Conservation (phyloP, 495 filamentous ascomycete genomes). For the Pyronema domesticum region DNA sequence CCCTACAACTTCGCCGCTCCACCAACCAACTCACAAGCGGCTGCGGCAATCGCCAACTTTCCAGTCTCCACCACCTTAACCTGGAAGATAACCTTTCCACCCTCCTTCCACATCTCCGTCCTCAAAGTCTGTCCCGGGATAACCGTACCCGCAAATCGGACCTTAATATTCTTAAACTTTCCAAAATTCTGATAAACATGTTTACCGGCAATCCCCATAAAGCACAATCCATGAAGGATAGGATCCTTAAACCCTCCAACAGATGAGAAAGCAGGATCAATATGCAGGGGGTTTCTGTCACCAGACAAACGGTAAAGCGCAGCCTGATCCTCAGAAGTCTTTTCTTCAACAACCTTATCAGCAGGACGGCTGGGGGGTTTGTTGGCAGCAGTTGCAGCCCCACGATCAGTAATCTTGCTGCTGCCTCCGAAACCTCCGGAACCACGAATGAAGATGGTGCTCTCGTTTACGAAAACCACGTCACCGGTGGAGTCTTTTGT, state of each 20-base stretch:
- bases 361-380: slow-evolving; percentile 57
- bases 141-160: slow-evolving; percentile 84
- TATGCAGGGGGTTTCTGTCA: slow-evolving; percentile 85
- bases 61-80: slow-evolving; percentile 89
- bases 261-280: slow-evolving; percentile 87
- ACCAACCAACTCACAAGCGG: slow-evolving; percentile 64
- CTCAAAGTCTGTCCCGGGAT: slow-evolving; percentile 81
- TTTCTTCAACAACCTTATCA: slow-evolving; percentile 71
- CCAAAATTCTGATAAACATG: slow-evolving; percentile 74
- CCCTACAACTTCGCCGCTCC: slow-evolving; percentile 11
- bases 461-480: slow-evolving; percentile 93
- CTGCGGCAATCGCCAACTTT: slow-evolving; percentile 75
- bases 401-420: slow-evolving; percentile 59
- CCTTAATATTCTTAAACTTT: slow-evolving; percentile 83
- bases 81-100: slow-evolving; percentile 78
- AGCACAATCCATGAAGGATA: slow-evolving; percentile 91
- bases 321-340: slow-evolving; percentile 84
- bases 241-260: slow-evolving; percentile 90
- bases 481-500: slow-evolving; percentile 66
- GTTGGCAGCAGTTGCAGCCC: slow-evolving; percentile 60
- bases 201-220: slow-evolving; percentile 82
- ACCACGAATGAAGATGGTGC: slow-evolving; percentile 76
- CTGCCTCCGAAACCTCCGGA: slow-evolving; percentile 82
- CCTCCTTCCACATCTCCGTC: slow-evolving; percentile 98
- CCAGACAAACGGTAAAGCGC: slow-evolving; percentile 87